Base-by-base conservation (phyloP, 1,284 basidiomycete genomes). In the Marasmius oreades region DNA sequence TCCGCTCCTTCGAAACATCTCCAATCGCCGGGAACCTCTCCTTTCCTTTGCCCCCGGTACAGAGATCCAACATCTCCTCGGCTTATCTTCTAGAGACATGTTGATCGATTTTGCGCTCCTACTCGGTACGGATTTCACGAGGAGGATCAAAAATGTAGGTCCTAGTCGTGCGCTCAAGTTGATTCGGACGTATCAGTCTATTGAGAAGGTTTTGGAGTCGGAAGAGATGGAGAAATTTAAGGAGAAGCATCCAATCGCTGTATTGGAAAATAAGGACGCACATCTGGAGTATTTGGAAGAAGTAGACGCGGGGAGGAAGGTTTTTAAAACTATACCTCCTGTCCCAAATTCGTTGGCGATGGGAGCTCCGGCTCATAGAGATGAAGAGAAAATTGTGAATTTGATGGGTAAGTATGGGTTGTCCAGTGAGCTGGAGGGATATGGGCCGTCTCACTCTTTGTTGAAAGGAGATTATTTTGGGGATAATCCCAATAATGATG, bases 81-180 rank as follows among this genome's bases (percentile, higher is more conserved):
- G 75, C 7, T 78, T 95, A 31, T 71, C 80, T 10, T 31, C 28
- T 54, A 76, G 74, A 3, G 65, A 74, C 0, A 67, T 79, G 52
- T 95, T 83, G 68, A 70, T 94, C 64, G 94, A 95, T 71, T 93
- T 94, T 67, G 85, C 83, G 0, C 78, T 96, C 44, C 77, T 96
- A 2, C 79, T 93, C 12, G 93, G 93, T 4, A 96, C 93, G 0
- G 93, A 96, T 69, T 95, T 95, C 62, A 87, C 90, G 0, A 81
- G 86, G 45, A 83, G 93, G 1, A 89, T 96, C 61, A 85, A 81
- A 57, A 85, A 86, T 53, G 73, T 95, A 3, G 93, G 93, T 0
- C 92, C 92, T 0, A 68, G 71, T 0, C 84, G 83, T 1, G 92
- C 92, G 0, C 80, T 89, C 64, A 82, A 81, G 59, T 82, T 90